Conservation (phyloP, 2,329 filamentous ascomycete species). For the Phyllosticta citrichinensis region DNA sequence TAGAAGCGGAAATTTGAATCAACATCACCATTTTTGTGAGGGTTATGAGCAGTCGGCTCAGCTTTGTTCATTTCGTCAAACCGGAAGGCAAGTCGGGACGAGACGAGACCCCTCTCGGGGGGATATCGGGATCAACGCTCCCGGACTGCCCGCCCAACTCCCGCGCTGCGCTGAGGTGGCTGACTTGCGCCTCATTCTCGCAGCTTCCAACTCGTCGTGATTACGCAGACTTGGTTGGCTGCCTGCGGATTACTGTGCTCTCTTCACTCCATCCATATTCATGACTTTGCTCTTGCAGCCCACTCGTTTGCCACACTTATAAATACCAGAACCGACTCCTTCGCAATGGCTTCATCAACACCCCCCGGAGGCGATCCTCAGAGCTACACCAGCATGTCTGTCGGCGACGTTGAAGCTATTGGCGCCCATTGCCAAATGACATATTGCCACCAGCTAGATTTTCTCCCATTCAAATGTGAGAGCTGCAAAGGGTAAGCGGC, state of each 20-base stretch:
- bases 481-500: slow-evolving; percentile 55
- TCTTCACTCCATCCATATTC: not conserved
- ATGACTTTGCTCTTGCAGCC: not conserved
- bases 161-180: not conserved
- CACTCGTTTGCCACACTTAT: not conserved
- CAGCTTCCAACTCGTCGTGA: slow-evolving; percentile 7
- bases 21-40: too few relatives aligned
- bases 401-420: slow-evolving; percentile 71
- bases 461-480: slow-evolving; percentile 88
- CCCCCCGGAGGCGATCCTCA: slow-evolving; percentile 23
- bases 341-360: not conserved
- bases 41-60: not conserved
- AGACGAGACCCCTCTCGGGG: not conserved
- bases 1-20: too few relatives aligned
- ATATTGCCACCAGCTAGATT: slow-evolving; percentile 92
- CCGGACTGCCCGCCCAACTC: not conserved
- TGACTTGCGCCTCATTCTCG: slow-evolving; percentile 7
- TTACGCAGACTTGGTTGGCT: not conserved
- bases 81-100: not conserved
- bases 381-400: slow-evolving; percentile 63
- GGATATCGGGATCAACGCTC: slow-evolving; percentile 2
- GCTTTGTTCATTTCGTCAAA: not conserved
- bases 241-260: not conserved
- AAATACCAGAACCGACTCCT: not conserved
- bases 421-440: slow-evolving; percentile 84